Evolutionary conservation across 192 early-diverging fungal species (phyloP), one percentile per base, ranked within the genome.

Genomic region (Coemansia sp.): DNA sequence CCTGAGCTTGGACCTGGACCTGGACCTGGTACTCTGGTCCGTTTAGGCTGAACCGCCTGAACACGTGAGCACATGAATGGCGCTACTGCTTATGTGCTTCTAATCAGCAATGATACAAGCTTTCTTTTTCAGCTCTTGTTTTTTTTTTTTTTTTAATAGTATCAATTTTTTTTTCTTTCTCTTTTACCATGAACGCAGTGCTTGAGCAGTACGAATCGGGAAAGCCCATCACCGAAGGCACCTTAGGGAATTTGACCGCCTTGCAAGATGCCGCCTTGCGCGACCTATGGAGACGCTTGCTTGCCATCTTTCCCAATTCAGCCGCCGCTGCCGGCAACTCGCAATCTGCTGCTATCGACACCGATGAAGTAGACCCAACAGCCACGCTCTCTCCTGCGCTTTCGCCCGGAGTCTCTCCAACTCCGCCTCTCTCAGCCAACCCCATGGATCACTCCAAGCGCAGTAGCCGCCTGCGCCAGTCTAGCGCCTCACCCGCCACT

Each of bases 221-320:
- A 70, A 69, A 66, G 74, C 78, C 64, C 55, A 65, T 55, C 36
- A 62, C 68, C 53, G 78, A 74, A 2, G 87, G 87, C 58, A 73
- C 84, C 14, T 64, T 86, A n/a, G 80, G 80, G 8, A 63, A 78
- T 64, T 76, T 89, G 14, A 85, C 85, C 0, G 32, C 63, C 29
- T 68, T 82, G 46, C 84, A 87, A 55, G 66, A 72, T 31, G 66
- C 62, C 32, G 63, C 66, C 23, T 77, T 89, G 19, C 79, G 80
- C 61, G 74, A 84, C 53, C 69, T 89, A 3, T 88, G 87, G 86
- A 66, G 63, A 8, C 82, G 74, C 58, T 82, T 87, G 36, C 72
- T 85, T 19, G 76, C 55, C 0, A 17, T 51, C 27, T 78, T 85
- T 59, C 60, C 69, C 45, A 65, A 45, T 15, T 34, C 67, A 4